Conservation (phyloP, 2,329 filamentous ascomycete species). For the Xylaria sp. region DNA sequence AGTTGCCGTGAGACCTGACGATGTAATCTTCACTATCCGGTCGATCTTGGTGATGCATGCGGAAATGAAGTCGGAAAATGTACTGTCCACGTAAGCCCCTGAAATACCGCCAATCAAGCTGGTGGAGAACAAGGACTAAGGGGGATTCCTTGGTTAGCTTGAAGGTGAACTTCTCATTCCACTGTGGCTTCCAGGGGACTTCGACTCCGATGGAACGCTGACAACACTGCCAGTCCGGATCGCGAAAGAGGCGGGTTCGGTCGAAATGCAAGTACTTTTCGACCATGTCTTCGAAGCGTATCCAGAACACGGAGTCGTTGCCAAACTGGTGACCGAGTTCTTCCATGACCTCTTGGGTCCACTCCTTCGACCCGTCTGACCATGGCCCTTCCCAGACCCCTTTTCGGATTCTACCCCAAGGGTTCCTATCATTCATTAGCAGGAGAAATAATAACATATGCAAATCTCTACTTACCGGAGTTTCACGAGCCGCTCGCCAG, state of each 20-base stretch:
- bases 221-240: constrained; percentile 52
- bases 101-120: constrained; percentile 59
- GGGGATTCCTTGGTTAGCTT: constrained; percentile 51
- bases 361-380: constrained; percentile 57
- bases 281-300: constrained; percentile 56
- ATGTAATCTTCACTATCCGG: constrained; percentile 54
- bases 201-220: constrained; percentile 58
- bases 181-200: constrained; percentile 57
- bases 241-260: constrained; percentile 56
- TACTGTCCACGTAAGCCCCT: constrained; percentile 57
- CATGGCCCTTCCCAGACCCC: constrained; percentile 56
- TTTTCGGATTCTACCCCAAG: constrained; percentile 55
- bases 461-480: constrained; percentile 34
- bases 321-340: constrained; percentile 56
- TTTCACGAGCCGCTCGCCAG: constrained; percentile 51
- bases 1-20: constrained; percentile 54
- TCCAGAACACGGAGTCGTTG: constrained; percentile 60
- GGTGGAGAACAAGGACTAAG: constrained; percentile 54
- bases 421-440: constrained; percentile 39
- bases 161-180: constrained; percentile 57
- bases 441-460: not conserved
- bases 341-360: constrained; percentile 52
- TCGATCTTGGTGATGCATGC: constrained; percentile 46
- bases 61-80: constrained; percentile 44
- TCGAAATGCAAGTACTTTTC: constrained; percentile 58